Conservation (phyloP, 768 basidiomycete species). For the Agrocybe chaxingu region DNA sequence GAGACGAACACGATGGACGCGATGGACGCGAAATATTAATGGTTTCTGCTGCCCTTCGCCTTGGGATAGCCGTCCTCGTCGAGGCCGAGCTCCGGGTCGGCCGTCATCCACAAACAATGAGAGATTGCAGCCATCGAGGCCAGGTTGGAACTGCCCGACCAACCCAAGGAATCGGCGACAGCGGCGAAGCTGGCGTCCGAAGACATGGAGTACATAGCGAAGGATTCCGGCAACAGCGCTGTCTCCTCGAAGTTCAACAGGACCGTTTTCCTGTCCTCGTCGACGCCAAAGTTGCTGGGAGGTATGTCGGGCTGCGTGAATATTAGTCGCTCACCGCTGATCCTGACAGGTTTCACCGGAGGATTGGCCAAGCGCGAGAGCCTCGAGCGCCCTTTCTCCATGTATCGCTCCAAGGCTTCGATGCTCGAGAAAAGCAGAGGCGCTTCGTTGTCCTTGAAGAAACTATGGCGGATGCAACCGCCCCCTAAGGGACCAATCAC, state of each 20-base stretch:
- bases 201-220: slow-evolving; percentile 7
- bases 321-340: slow-evolving; percentile 20
- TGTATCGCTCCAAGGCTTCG: slow-evolving; percentile 7
- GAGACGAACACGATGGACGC: too few species aligned
- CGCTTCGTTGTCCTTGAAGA: slow-evolving; percentile 10
- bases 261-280: slow-evolving; percentile 19
- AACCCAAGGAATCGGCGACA: too few species aligned
- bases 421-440: slow-evolving; percentile 8
- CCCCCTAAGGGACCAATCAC: slow-evolving; percentile 12
- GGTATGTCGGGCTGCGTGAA: slow-evolving; percentile 29
- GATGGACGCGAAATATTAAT: too few species aligned
- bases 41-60: too few species aligned
- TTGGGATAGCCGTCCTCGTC: too few species aligned
- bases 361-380: slow-evolving; percentile 1
- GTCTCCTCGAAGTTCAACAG: slow-evolving; percentile 23
- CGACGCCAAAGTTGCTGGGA: slow-evolving; percentile 23
- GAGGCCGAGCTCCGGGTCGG: too few species aligned
- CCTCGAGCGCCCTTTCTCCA: slow-evolving; percentile 3
- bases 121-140: too few species aligned
- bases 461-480: slow-evolving; percentile 4
- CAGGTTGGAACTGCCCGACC: too few species aligned
- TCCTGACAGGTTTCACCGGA: slow-evolving; percentile 7
- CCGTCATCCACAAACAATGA: too few species aligned
- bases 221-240: slow-evolving; percentile 22
- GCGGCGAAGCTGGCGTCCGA: neutral